phyloP scores from a whole-genome alignment of 192 early-diverging fungal species.

The Backusella mclennaniae region DNA sequence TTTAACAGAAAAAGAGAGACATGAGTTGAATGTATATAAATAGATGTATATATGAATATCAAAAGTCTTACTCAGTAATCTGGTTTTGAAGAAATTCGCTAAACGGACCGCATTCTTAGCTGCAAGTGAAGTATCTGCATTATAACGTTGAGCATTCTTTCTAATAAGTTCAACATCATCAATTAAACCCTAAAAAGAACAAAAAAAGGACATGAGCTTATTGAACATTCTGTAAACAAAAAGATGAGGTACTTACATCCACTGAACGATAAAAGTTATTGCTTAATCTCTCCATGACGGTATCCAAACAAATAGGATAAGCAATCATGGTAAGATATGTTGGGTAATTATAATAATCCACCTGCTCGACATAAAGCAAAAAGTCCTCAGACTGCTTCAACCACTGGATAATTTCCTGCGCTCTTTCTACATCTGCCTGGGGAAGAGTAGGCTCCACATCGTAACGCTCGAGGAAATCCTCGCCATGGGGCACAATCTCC shows the following conservation, averaged over 20 bases:
- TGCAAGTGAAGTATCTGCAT: slow-evolving; percentile 49
- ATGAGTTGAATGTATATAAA: background rate
- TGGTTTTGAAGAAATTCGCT: slow-evolving; percentile 43
- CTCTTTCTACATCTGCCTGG: slow-evolving; percentile 22
- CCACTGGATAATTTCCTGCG: slow-evolving; percentile 43
- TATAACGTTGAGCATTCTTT: slow-evolving; percentile 67
- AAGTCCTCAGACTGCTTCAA: slow-evolving; percentile 43
- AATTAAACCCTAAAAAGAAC: slow-evolving; percentile 49
- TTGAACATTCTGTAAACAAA: background rate
- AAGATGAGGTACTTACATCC: slow-evolving; percentile 34
- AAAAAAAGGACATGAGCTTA: background rate
- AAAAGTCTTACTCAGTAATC: slow-evolving; percentile 37
- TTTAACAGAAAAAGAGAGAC: background rate
- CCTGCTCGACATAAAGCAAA: slow-evolving; percentile 58
- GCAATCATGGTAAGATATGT: slow-evolving; percentile 63
- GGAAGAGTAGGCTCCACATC: slow-evolving; percentile 3
- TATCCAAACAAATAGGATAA: slow-evolving; percentile 70
- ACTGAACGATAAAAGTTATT: slow-evolving; percentile 60
- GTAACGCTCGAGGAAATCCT: slow-evolving; percentile 19
- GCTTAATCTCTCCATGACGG: slow-evolving; percentile 53
- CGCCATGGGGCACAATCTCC: slow-evolving; percentile 38
- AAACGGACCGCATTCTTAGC: slow-evolving; percentile 41
- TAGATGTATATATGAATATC: background rate
- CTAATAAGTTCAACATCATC: slow-evolving; percentile 66
- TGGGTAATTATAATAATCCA: slow-evolving; percentile 60